A percentile compares a stretch with the other conserved stretches of the same genome.
These are phyloP conservation scores for Coriolopsis trogii DNA, from an alignment of 1,284 basidiomycete genomes.

Conservation along the genomic window DNA sequence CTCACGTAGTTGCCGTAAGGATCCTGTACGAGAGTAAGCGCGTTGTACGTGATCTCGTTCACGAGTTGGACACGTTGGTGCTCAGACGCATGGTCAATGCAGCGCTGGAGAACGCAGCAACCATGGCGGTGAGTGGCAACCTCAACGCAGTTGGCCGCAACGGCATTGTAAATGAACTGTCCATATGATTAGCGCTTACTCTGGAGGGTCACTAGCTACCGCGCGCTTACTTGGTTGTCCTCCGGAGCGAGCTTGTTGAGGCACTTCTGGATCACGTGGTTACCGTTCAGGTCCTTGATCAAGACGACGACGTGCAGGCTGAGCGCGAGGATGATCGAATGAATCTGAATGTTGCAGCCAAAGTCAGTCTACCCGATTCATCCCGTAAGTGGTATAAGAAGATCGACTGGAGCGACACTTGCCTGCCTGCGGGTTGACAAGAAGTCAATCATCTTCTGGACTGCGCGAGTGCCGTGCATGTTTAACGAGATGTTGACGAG, in stretches of 20 bases:
- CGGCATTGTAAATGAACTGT: constrained; percentile 99
- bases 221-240: constrained; percentile 83
- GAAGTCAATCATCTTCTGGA: constrained; percentile 99
- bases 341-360: constrained; percentile 88
- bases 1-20: constrained; percentile 96
- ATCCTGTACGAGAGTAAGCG: constrained; percentile 97
- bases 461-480: constrained; percentile 99
- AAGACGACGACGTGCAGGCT: constrained; percentile 98
- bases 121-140: constrained; percentile 99
- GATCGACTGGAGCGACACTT: constrained; percentile 44
- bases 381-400: constrained; percentile 40
- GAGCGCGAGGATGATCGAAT: constrained; percentile 95
- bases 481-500: constrained; percentile 98
- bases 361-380: constrained; percentile 68
- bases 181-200: not conserved
- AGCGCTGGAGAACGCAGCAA: constrained; percentile 97
- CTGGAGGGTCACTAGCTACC: not conserved
- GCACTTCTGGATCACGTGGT: constrained; percentile 99
- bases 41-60: constrained; percentile 98
- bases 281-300: constrained; percentile 99
- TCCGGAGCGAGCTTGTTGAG: constrained; percentile 97
- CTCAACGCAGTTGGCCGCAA: constrained; percentile 98
- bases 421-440: constrained; percentile 93
- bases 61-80: constrained; percentile 96
- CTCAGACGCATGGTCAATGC: constrained; percentile 98